phyloP scores from a whole-genome alignment of 176 grass and related monocot genomes.

The Oryza nivara region DNA sequence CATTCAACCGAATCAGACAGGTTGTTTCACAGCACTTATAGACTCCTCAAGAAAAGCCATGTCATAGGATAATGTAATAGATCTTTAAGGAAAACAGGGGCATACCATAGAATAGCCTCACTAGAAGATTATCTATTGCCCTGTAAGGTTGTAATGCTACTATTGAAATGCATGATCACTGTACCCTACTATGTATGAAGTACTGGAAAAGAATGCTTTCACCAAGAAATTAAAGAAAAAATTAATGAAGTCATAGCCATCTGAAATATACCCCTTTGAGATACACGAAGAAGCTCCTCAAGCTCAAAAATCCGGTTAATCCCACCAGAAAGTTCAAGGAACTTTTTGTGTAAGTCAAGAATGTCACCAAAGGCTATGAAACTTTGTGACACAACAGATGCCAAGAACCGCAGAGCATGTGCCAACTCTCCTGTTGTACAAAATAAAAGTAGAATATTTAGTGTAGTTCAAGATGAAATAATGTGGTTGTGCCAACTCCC shows the following conservation, averaged over 20 bases:
- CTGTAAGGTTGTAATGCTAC: slow-evolving; percentile 5
- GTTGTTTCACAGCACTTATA: slow-evolving; percentile 27
- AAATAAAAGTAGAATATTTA: slow-evolving; percentile 31
- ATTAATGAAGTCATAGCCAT: slow-evolving; percentile 8
- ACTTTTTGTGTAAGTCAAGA: slow-evolving; percentile 94
- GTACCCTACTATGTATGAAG: not conserved
- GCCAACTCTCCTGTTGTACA: slow-evolving; percentile 81
- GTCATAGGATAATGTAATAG: not conserved
- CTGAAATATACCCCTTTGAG: slow-evolving; percentile 76
- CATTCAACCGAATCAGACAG: not conserved
- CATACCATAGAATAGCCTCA: not conserved
- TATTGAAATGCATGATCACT: not conserved
- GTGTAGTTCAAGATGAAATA: slow-evolving; percentile 21
- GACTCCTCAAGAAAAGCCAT: slow-evolving; percentile 19
- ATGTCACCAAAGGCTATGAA: slow-evolving; percentile 98
- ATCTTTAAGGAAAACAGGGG: slow-evolving; percentile 14
- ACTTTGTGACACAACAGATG: slow-evolving; percentile 96
- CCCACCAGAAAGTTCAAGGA: slow-evolving; percentile 95
- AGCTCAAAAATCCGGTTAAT: slow-evolving; percentile 97
- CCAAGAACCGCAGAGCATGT: slow-evolving; percentile 94
- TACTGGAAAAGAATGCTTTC: slow-evolving; percentile 29
- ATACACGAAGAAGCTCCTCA: slow-evolving; percentile 70
- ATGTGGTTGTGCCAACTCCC: not conserved
- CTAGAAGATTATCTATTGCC: slow-evolving; percentile 7
- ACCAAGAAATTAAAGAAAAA: slow-evolving; percentile 18